Base-by-base conservation (phyloP, 192 early-diverging fungal species). In the Coemansia sp. region DNA sequence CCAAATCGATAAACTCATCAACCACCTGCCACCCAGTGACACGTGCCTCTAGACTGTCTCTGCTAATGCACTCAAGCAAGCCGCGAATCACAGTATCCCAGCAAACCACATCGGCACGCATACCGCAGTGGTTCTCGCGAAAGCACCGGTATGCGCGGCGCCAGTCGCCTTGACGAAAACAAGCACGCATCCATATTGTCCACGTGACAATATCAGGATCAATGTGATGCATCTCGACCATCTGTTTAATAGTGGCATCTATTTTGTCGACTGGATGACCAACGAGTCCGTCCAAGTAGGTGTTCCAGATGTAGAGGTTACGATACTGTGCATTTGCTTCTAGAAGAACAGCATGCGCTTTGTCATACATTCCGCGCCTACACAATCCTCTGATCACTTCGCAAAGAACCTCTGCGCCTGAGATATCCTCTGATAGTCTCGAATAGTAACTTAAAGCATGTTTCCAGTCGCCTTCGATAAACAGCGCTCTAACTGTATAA, bases 181-280 rank as follows among this genome's bases (percentile, higher is more conserved):
- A 67, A 1, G 74, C 74, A 4, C 74, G 74, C 49, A 78, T 48
- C 74, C 74, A 71, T 9, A 78, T 78, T 0, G 64, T 43, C 15
- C 57, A 40, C 3, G 74, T 78, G 14, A 46, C 64, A 13, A 41
- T 22, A 27, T 78, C 74, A 14, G 74, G 59, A 19, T 22, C 30
- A 6, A 60, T 53, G 8, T 40, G 48, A 19, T 64, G 53, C 7
- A n/a, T 37, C 2, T 40, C 34, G n/a, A 60, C 54, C 74, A 78
- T 78, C 30, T 53, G 19, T 1, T 7, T 19, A 3, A 78, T 67
- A 0, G 43, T 53, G 1, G 18, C 41, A 10, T 24, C 27, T 22
- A 78, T 38, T 13, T 34, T 22, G 18, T 48, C 57, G 30, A 67
- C 27, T 4, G 40, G 21, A 58, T 57, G 27, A 38, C 53, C 49